Base-by-base conservation (phyloP, 2,329 filamentous ascomycete genomes). In the Fusarium continuum region DNA sequence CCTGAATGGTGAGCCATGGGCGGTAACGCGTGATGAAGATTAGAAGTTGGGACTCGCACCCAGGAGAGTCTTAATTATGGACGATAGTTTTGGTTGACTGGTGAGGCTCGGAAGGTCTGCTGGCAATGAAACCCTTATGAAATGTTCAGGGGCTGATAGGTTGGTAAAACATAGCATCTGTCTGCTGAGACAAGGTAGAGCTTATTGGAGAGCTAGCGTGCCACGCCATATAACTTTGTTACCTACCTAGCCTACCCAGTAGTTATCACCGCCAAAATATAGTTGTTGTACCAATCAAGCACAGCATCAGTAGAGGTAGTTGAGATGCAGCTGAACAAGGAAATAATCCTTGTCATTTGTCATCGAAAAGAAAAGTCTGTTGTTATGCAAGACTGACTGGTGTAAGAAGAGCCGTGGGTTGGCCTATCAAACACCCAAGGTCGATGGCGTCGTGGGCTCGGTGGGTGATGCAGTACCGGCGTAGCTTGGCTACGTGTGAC, bases 401-500 rank as follows among this genome's bases (percentile, higher is more conserved):
- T 36, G 41, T 32, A 23, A 45, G 41, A 36, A 28, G 19, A 41
- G 26, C 29, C 31, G 28, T 53, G 25, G 43, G 65, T 67, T 67
- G 65, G 32, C 62, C 67, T 60, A 63, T 69, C 53, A 50, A 31
- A n/a, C n/a, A n/a, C n/a, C n/a, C 32, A 49, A 47, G 44, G 29
- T 22, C 35, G 50, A 60, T 66, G 54, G 60, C 47, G 52, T 55
- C 39, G 51, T 49, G 48, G 52, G 36, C 41, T 47, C 46, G 55
- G 52, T 58, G 49, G 50, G 38, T 59, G 48, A 61, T 50, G 44
- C 28, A 45, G 39, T 45, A 29, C 23, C 25, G 44, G 35, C 59
- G 35, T 38, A 39, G 49, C 47, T 50, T 55, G 50, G 60, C 55
- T 70, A 70, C 68, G 68, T 70, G 68, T 67, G 56, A 51, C 64